Conservation (phyloP, 2,329 filamentous ascomycete species). For the Pyricularia pennisetigena region DNA sequence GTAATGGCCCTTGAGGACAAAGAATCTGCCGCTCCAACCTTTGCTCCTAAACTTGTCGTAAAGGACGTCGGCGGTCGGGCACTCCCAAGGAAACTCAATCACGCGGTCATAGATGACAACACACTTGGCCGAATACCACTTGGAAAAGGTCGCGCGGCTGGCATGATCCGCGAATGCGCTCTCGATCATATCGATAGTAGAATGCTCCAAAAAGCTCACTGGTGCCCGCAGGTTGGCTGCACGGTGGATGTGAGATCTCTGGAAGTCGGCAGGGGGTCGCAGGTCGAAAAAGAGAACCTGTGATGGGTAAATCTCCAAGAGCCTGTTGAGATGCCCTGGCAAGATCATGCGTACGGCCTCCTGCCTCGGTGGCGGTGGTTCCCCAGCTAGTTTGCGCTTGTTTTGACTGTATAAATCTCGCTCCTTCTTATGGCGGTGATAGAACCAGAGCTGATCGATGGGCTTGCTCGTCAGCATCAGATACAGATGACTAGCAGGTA, state of each 20-base stretch:
- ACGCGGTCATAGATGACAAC: slow-evolving; percentile 43
- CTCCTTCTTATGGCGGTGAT: slow-evolving; percentile 40
- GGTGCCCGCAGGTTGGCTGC: slow-evolving; percentile 43
- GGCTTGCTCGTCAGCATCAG: neutral
- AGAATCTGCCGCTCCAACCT: slow-evolving; percentile 41
- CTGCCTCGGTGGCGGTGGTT: slow-evolving; percentile 17
- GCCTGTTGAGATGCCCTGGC: slow-evolving; percentile 36
- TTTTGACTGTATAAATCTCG: slow-evolving; percentile 33
- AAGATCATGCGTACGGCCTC: slow-evolving; percentile 36
- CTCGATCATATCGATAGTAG: slow-evolving; percentile 40
- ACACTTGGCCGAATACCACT: slow-evolving; percentile 35
- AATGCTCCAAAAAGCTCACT: slow-evolving; percentile 34
- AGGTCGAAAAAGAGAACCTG: slow-evolving; percentile 40
- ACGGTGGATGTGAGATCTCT: slow-evolving; percentile 39
- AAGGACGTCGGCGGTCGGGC: slow-evolving; percentile 35
- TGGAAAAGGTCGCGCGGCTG: slow-evolving; percentile 33
- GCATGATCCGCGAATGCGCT: slow-evolving; percentile 37
- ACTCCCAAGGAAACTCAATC: slow-evolving; percentile 39
- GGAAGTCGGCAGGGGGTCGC: slow-evolving; percentile 34
- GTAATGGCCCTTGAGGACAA: slow-evolving; percentile 46
- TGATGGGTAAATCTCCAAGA: slow-evolving; percentile 39
- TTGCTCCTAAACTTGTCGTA: slow-evolving; percentile 32
- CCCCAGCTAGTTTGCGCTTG: slow-evolving; percentile 27
- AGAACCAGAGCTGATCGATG: slow-evolving; percentile 31
- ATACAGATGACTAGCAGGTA: neutral